Base-by-base conservation (phyloP, 2,329 filamentous ascomycete species). In the Stachybotrys echinatus region DNA sequence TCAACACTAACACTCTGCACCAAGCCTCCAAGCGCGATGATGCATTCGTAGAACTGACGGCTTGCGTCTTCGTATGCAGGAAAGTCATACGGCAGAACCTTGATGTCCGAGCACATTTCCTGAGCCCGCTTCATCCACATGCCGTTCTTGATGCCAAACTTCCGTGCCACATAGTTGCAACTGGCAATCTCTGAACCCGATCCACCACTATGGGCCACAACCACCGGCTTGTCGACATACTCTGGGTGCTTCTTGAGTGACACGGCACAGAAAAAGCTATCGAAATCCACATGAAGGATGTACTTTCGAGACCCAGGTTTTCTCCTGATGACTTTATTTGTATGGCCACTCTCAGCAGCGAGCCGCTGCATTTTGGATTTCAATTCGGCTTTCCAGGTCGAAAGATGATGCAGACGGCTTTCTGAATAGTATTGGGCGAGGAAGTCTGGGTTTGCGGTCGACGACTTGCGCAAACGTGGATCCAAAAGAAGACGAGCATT, bases 71-170 rank as follows among this genome's bases (percentile, higher is more conserved):
- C 94, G 58, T 99, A 99, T 0, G 85, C 92, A 2, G 88, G 86
- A 62, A 97, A 99, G 62, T 99, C 92, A 60, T 99, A 99, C 0
- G 92, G 89, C n/a, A 99, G 65, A 2, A 97, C 85, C 58, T 95
- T 91, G 18, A 99, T 74, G 20, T 90, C 83, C 1, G 92, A 86
- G 62, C 91, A 99, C 18, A 94, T 67, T 57, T 94, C 86, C 52
- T 87, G 76, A 0, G 94, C 94, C 31, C 80, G 79, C 65, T 92
- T 95, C 92, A 99, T 97, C 94, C 95, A 99, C 94, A 97, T 99
- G 37, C 95, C 95, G 58, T 99, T 99, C 64, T 92, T 96, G 49
- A 99, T 78, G 1, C 92, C 92, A 58, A 85, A 94, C 27, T 81
- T 78, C 37, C 94, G 83, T 6, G 95, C 94, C 19, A 87, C 84